A percentile compares a stretch with the other conserved stretches of the same genome.
Evolutionary conservation across 2,329 filamentous ascomycete species (phyloP).

Genomic region (Emergomyces pasteurianus): DNA sequence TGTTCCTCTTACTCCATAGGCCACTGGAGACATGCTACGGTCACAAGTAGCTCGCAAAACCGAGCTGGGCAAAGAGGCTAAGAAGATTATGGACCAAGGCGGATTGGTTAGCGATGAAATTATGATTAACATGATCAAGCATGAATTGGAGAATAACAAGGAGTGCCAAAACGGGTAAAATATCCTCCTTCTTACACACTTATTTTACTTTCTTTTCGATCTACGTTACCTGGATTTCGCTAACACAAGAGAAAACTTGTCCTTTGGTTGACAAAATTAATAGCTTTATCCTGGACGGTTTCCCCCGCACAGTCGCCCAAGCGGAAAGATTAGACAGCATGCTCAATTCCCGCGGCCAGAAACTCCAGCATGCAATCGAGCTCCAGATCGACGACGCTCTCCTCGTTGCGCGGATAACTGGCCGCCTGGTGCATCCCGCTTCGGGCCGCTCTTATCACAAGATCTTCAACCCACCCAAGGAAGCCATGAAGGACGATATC

Average conservation of each 20-base stretch:
- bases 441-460: conserved; percentile 96
- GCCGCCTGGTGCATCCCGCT: conserved; percentile 87
- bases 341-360: conserved; percentile 66
- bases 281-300: conserved; percentile 97
- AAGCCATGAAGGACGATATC: conserved; percentile 85
- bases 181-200: not conserved
- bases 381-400: conserved; percentile 93
- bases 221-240: not conserved
- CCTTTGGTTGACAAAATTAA: not conserved
- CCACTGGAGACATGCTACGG: conserved; percentile 97
- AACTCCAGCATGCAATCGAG: conserved; percentile 88
- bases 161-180: conserved; percentile 93
- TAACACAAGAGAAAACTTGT: conserved; percentile 1
- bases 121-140: conserved; percentile 99
- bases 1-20: conserved; percentile 41
- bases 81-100: conserved; percentile 99
- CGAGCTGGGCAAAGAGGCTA: conserved; percentile 81
- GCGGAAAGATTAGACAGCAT: conserved; percentile 90
- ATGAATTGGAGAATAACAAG: conserved; percentile 81
- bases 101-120: conserved; percentile 97
- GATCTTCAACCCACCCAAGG: conserved; percentile 96
- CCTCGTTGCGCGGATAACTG: conserved; percentile 90
- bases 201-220: not conserved
- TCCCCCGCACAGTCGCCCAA: conserved; percentile 92
- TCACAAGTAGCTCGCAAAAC: conserved; percentile 98